A percentile compares a stretch with the other conserved stretches of the same genome.
These are phyloP conservation scores for Phytopythium boreale DNA, from an alignment of 352 stramenopile species.

Conservation along the genomic window DNA sequence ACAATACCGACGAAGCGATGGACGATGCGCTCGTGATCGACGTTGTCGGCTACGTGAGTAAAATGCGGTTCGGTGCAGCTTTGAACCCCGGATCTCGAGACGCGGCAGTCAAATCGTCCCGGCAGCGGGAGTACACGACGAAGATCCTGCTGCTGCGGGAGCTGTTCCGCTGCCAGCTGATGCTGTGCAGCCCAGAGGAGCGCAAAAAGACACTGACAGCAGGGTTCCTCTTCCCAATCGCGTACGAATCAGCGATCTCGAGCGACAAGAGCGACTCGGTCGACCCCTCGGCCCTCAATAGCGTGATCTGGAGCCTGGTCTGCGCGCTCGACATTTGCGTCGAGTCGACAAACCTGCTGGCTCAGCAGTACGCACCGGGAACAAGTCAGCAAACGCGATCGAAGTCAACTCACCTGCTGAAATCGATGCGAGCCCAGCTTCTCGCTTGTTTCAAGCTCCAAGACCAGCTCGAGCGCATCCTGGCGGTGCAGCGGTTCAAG, in stretches of 20 bases:
- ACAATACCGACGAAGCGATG: not conserved
- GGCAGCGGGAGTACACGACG: conserved; percentile 29
- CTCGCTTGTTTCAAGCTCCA: conserved; percentile 43
- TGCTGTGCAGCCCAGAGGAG: conserved; percentile 24
- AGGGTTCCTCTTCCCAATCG: conserved; percentile 39
- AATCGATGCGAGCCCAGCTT: conserved; percentile 16
- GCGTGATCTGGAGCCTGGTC: conserved; percentile 49
- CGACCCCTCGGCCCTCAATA: conserved; percentile 17
- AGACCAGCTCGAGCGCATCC: conserved; percentile 32
- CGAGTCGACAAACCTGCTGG: conserved; percentile 25
- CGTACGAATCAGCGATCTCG: conserved; percentile 14
- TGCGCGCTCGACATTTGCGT: conserved; percentile 48
- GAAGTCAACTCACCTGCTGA: not conserved
- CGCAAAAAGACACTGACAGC: conserved; percentile 38
- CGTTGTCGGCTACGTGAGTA: conserved; percentile 36
- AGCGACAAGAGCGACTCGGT: conserved; percentile 9
- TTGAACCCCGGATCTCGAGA: conserved; percentile 1
- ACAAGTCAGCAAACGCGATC: not conserved
- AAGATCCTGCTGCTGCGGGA: conserved; percentile 50
- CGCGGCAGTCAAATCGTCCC: conserved; percentile 9
- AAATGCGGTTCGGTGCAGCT: conserved; percentile 33
- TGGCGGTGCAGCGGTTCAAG: conserved; percentile 30
- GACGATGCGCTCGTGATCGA: conserved; percentile 22
- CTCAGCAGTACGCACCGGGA: conserved; percentile 18
- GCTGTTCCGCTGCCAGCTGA: conserved; percentile 42